These are phyloP conservation scores for Erythrobasidium hasegawianum DNA, from an alignment of 1,284 basidiomycete genomes.

Conservation along the genomic window DNA sequence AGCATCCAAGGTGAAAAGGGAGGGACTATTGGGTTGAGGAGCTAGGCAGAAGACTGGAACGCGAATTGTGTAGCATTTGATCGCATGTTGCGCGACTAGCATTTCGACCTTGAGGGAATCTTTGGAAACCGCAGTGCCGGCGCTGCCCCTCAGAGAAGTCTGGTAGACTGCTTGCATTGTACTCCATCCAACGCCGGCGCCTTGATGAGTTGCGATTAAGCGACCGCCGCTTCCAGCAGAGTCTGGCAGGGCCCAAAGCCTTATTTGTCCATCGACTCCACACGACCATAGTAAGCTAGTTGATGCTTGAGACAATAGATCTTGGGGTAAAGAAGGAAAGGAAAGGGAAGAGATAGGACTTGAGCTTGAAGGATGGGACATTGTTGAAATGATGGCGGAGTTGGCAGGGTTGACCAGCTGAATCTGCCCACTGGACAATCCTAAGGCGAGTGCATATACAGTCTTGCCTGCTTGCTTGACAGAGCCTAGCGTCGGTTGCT, in stretches of 20 bases:
- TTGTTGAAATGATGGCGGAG: conserved; percentile 12
- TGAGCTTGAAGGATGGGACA: conserved; percentile 21
- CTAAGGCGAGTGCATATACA: conserved; percentile 5
- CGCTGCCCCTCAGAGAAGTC: too few relatives aligned
- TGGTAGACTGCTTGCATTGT: background rate
- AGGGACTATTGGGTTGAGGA: background rate
- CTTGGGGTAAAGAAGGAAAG: background rate
- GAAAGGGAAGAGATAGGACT: background rate
- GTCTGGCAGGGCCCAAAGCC: conserved; percentile 15
- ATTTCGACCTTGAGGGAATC: background rate
- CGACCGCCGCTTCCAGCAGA: conserved; percentile 1
- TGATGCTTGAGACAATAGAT: background rate
- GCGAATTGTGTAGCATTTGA: conserved; percentile 5
- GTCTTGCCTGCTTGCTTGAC: background rate
- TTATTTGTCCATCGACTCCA: conserved; percentile 10
- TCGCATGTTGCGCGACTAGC: conserved; percentile 2
- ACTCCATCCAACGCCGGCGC: background rate
- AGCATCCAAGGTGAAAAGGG: background rate
- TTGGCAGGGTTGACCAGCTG: conserved; percentile 20
- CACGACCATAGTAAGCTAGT: conserved; percentile 17
- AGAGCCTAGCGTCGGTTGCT: background rate
- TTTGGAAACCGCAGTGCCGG: background rate
- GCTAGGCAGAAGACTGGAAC: background rate
- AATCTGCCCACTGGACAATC: conserved; percentile 10
- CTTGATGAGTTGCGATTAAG: conserved; percentile 3